Base-by-base conservation (phyloP, 2,329 filamentous ascomycete genomes). In the Torrubiellomyces zombiae region DNA sequence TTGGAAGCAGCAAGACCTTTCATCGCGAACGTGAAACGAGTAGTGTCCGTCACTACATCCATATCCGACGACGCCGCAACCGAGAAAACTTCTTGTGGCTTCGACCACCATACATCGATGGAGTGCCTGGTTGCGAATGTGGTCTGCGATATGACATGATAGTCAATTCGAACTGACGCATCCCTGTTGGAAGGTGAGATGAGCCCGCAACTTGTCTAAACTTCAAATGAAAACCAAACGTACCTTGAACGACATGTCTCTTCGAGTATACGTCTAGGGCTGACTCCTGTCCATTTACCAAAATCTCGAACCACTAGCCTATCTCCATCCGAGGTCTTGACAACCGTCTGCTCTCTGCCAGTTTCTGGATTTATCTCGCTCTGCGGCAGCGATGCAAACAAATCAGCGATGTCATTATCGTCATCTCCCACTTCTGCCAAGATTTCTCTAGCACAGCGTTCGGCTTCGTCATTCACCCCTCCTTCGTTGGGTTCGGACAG, bases 221-320 rank as follows among this genome's bases (percentile, higher is more conserved):
- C n/a, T n/a, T n/a, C n/a, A n/a, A n/a, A n/a, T n/a, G n/a, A n/a
- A n/a, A n/a, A n/a, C n/a, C n/a, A 12, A 15, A 40, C 47, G 36
- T 48, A 77, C 75, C 75, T 75, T 33, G 82, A 69, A 38, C 77
- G 75, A 45, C 85, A 91, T n/a, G 80, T 69, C 47, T 94, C 85
- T 46, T 94, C 83, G 9, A 95, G 53, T 15, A 80, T 63, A 35
- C 77, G 66, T 32, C 71, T 67, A 10, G 86, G 85, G 37, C 58
- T 78, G 16, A 92, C 51, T 6, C 86, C 85, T 9, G 67, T 67
- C 58, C 72, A 74, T 46, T 81, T 82, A 2, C 81, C 83, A 58
- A 95, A 94, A 39, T 94, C 77, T 21, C 79, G 63, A 24, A 92
- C 63, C 1, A 57, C 63, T 4, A 82, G 50, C 28, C 63, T 70